A percentile compares a stretch with the other conserved stretches of the same genome.
These are phyloP conservation scores for Alternaria sp. DNA, from an alignment of 2,329 filamentous ascomycete species.

Conservation along the genomic window DNA sequence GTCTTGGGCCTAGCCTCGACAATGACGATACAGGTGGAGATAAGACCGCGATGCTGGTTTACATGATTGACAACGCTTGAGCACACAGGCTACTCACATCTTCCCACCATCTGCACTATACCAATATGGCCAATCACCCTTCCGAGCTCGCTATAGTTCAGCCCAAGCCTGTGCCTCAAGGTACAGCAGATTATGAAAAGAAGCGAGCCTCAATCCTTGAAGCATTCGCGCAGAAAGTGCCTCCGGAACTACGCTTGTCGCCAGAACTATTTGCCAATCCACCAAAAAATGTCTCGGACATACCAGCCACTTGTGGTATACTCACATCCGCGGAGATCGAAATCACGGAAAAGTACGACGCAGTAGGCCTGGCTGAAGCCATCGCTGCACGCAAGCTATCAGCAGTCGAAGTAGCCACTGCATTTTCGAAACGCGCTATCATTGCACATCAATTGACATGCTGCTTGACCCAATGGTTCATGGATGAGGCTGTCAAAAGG, in stretches of 20 bases:
- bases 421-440: conserved; percentile 28
- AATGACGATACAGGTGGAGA: background rate
- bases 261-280: conserved; percentile 15
- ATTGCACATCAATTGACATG: conserved; percentile 24
- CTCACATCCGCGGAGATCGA: conserved; percentile 54
- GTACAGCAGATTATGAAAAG: conserved; percentile 25
- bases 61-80: background rate
- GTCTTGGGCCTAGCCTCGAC: background rate
- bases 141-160: conserved; percentile 14
- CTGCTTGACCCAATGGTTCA: conserved; percentile 30
- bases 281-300: conserved; percentile 26
- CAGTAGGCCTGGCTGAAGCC: conserved; percentile 49
- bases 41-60: background rate
- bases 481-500: conserved; percentile 24
- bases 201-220: conserved; percentile 21
- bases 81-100: background rate
- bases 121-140: conserved; percentile 4
- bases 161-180: conserved; percentile 19
- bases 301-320: conserved; percentile 48
- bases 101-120: background rate
- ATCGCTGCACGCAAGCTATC: conserved; percentile 48
- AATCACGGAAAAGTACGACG: conserved; percentile 58
- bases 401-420: conserved; percentile 48
- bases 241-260: conserved; percentile 15
- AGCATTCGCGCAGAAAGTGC: conserved; percentile 21